These are phyloP conservation scores for Closterium sp. DNA, from an alignment of 139 green algal genomes.

Conservation along the genomic window DNA sequence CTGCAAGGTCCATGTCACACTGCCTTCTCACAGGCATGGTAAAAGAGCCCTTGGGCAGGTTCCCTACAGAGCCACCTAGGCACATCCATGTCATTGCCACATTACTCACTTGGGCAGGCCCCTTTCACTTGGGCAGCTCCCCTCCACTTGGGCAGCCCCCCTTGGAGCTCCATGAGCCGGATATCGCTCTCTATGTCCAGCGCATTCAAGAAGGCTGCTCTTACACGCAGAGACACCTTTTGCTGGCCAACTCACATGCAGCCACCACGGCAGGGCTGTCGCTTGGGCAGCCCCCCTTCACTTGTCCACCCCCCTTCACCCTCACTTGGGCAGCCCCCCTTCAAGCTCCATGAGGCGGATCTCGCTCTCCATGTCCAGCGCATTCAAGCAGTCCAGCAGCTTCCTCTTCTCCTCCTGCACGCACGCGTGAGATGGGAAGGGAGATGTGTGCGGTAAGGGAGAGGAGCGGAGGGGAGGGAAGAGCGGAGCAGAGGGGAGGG, in stretches of 20 bases:
- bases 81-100: too few species aligned
- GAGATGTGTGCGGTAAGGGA: too few species aligned
- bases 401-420: neutral
- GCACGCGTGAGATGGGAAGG: neutral
- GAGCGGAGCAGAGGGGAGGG: neutral
- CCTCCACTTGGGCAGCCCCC: neutral
- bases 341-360: too few species aligned
- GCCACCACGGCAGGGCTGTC: too few species aligned
- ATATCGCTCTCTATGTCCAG: neutral
- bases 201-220: neutral
- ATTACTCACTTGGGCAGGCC: too few species aligned
- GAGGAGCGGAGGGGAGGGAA: neutral
- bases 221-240: neutral
- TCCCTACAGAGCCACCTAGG: too few species aligned
- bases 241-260: neutral
- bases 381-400: neutral
- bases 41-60: too few species aligned
- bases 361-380: neutral
- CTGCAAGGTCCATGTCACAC: too few species aligned
- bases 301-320: too few species aligned
- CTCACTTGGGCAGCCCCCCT: too few species aligned
- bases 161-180: neutral
- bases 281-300: too few species aligned
- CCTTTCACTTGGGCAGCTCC: neutral
- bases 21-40: too few species aligned